phyloP scores from a whole-genome alignment of 306 rosid species.

The Cucurbita moschata region DNA sequence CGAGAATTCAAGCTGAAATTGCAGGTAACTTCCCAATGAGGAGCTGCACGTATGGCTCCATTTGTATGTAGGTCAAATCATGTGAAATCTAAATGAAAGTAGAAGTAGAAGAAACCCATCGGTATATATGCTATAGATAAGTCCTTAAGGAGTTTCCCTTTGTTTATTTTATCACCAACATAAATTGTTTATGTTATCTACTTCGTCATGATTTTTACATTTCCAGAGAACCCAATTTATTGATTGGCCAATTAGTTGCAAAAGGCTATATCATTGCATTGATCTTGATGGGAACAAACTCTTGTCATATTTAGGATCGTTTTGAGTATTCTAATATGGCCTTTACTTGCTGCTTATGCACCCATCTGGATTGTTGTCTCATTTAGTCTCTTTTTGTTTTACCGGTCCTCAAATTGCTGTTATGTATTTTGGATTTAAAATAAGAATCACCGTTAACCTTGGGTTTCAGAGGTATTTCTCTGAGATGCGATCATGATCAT shows the following conservation, averaged over 20 bases:
- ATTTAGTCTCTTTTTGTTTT: background rate
- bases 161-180: background rate
- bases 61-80: background rate
- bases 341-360: background rate
- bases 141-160: background rate
- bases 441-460: background rate
- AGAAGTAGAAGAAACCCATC: background rate
- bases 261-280: background rate
- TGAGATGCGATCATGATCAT: background rate
- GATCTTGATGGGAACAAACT: background rate
- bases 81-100: background rate
- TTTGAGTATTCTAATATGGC: background rate
- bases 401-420: background rate
- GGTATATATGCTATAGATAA: background rate
- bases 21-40: slow-evolving; percentile 40
- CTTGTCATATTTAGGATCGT: background rate
- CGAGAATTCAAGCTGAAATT: slow-evolving; percentile 69
- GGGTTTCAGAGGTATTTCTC: background rate
- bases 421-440: background rate
- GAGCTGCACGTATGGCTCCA: background rate
- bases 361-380: background rate
- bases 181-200: background rate
- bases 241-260: background rate
- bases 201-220: background rate
- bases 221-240: background rate